Evolutionary conservation across 805 yeast species (phyloP), one percentile per base, ranked within the genome.

Genomic region (Metschnikowia corniflorae): DNA sequence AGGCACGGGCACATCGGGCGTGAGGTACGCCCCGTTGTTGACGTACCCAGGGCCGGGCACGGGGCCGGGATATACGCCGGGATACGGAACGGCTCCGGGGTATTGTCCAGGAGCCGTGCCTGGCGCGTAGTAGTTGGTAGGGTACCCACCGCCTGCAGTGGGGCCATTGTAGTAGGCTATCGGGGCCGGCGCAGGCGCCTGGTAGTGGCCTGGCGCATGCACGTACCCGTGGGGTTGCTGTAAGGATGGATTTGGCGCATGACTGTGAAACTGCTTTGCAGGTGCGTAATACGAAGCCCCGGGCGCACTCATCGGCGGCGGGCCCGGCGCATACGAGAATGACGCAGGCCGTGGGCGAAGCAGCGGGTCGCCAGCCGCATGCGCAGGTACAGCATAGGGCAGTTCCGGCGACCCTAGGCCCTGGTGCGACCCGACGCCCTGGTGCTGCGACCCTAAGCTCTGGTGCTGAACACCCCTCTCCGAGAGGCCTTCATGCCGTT

Each of bases 261-360:
- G 26, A 9, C 22, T n/a, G n/a, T n/a, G n/a, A n/a, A n/a, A n/a
- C n/a, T n/a, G n/a, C n/a, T n/a, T n/a, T n/a, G n/a, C n/a, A 35
- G 17, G 16, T 25, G 39, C n/a, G 31, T 18, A 23, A 10, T 19
- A 26, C 5, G 24, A 20, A 17, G 7, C 27, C 9, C 23, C 37
- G 18, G 32, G 24, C 9, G 25, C 37, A 16, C 31, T 23, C 18
- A 24, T 21, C 18, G 34, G 37, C 10, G 15, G 8, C 16, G 40
- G 35, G 4, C 27, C 30, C 9, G 43, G 39, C 13, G 32, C 37
- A 22, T 33, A 42, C 19, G 42, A 37, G 16, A 43, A 43, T 13
- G 40, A 37, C 10, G 44, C 38, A 2, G 44, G 46, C 18, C 46
- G 32, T 4, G 46, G 46, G n/a, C 44, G 41, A 12, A 32, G 20